Conservation (phyloP, 768 basidiomycete genomes). For the Strobilomyces confusus region DNA sequence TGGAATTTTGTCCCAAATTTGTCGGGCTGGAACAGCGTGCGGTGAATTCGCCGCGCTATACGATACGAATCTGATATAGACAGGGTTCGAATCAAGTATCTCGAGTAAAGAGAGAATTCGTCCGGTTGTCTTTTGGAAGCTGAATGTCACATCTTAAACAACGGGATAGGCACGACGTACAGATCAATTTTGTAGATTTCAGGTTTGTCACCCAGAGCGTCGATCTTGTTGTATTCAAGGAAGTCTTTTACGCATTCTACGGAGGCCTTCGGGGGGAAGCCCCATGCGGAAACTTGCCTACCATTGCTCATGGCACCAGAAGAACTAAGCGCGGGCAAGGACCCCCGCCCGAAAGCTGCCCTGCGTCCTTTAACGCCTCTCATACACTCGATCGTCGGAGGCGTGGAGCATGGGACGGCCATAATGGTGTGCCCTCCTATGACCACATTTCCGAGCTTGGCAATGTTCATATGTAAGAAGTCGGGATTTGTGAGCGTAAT, state of each 20-base stretch:
- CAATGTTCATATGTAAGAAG: slow-evolving; percentile 39
- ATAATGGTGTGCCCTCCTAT: slow-evolving; percentile 44
- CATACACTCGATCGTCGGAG: slow-evolving; percentile 22
- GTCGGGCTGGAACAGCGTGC: slow-evolving; percentile 44
- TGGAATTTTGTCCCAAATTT: slow-evolving; percentile 36
- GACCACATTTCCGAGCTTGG: slow-evolving; percentile 39
- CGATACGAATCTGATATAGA: slow-evolving; percentile 66
- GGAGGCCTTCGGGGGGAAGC: slow-evolving; percentile 50
- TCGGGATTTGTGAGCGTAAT: slow-evolving; percentile 51
- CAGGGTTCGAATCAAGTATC: slow-evolving; percentile 51
- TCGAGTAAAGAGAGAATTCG: slow-evolving; percentile 44
- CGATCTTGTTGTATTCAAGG: slow-evolving; percentile 45
- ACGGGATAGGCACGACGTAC: slow-evolving; percentile 35
- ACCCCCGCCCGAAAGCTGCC: slow-evolving; percentile 35
- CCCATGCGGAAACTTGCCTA: slow-evolving; percentile 55
- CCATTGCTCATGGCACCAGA: slow-evolving; percentile 51
- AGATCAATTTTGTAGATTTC: slow-evolving; percentile 46
- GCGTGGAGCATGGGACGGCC: slow-evolving; percentile 30
- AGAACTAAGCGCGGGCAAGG: slow-evolving; percentile 40
- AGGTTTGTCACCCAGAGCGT: slow-evolving; percentile 36
- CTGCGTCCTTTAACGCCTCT: slow-evolving; percentile 41
- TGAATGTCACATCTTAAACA: slow-evolving; percentile 3
- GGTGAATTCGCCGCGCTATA: slow-evolving; percentile 59
- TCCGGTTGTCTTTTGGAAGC: slow-evolving; percentile 29
- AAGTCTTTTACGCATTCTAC: slow-evolving; percentile 34